Evolutionary conservation across 2,329 filamentous ascomycete genomes (phyloP).

Genomic region (Fusarium sublunatum): DNA sequence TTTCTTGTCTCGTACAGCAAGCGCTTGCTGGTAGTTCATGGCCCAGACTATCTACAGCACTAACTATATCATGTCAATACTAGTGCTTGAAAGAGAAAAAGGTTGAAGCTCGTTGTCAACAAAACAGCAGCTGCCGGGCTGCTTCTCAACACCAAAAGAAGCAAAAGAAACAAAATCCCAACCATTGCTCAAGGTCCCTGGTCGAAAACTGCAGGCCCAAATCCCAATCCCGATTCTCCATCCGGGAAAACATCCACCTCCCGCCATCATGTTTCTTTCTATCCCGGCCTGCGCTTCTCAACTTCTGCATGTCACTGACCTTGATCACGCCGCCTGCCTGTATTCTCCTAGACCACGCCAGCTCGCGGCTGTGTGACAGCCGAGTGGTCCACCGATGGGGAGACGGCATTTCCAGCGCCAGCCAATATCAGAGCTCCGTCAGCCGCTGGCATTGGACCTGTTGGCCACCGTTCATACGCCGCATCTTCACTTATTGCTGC

Average conservation of each 20-base stretch:
- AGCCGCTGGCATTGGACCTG: slow-evolving; percentile 54
- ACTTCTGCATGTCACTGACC: slow-evolving; percentile 46
- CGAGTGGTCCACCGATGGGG: slow-evolving; percentile 41
- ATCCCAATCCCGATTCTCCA: slow-evolving; percentile 16
- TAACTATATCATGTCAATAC: neutral
- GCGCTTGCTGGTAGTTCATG: slow-evolving; percentile 10
- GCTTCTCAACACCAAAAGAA: slow-evolving; percentile 11
- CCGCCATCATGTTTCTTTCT: slow-evolving; percentile 28
- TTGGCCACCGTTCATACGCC: slow-evolving; percentile 20
- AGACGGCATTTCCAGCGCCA: slow-evolving; percentile 47
- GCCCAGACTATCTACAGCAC: neutral
- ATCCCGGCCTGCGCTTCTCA: slow-evolving; percentile 21
- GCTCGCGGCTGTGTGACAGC: slow-evolving; percentile 46
- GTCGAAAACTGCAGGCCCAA: slow-evolving; percentile 14
- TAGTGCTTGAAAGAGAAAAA: neutral
- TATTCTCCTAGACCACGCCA: slow-evolving; percentile 37
- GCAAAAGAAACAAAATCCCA: slow-evolving; percentile 27
- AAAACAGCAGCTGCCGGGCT: neutral
- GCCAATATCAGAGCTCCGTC: slow-evolving; percentile 66
- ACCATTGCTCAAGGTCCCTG: slow-evolving; percentile 17
- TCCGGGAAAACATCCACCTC: slow-evolving; percentile 24
- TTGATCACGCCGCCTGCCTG: slow-evolving; percentile 34
- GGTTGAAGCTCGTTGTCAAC: slow-evolving; percentile 4
- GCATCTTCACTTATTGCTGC: slow-evolving; percentile 30
- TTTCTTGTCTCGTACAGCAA: slow-evolving; percentile 22